phyloP scores from a whole-genome alignment of 139 green algal genomes.

The Tetraselmis striata region DNA sequence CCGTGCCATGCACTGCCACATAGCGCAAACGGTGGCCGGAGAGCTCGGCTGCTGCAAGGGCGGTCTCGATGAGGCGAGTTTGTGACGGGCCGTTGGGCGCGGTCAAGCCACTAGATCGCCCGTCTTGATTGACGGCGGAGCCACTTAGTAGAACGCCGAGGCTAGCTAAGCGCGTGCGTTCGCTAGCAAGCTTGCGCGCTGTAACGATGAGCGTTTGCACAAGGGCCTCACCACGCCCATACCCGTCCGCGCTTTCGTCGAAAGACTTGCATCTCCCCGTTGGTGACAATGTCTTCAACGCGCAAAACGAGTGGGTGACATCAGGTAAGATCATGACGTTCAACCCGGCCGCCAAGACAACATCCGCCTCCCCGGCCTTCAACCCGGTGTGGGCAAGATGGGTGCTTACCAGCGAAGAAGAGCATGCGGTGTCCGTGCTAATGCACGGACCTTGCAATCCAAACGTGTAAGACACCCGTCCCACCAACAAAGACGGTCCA shows the following conservation, averaged over 20 bases:
- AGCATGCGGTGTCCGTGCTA: slow-evolving; percentile 52
- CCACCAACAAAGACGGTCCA: slow-evolving; percentile 28
- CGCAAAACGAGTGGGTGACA: slow-evolving; percentile 5
- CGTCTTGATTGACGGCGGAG: slow-evolving; percentile 58
- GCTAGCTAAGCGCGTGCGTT: background rate
- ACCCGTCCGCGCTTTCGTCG: slow-evolving; percentile 40
- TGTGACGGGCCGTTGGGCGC: slow-evolving; percentile 84
- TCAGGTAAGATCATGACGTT: slow-evolving; percentile 34
- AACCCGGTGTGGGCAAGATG: slow-evolving; percentile 31
- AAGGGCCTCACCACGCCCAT: slow-evolving; percentile 52
- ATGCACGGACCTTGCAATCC: slow-evolving; percentile 40
- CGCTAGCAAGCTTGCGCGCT: background rate
- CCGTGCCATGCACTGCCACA: slow-evolving; percentile 44
- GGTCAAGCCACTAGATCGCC: slow-evolving; percentile 70
- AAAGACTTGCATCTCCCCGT: slow-evolving; percentile 47
- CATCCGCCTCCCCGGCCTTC: background rate
- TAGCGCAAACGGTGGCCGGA: slow-evolving; percentile 9
- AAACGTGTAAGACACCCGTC: slow-evolving; percentile 52
- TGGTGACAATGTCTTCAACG: slow-evolving; percentile 18
- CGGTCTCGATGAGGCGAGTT: slow-evolving; percentile 52
- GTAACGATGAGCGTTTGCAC: background rate
- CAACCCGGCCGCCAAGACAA: slow-evolving; percentile 39
- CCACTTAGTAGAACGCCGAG: slow-evolving; percentile 10
- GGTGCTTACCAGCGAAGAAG: slow-evolving; percentile 41
- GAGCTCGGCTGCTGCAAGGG: slow-evolving; percentile 14